Conservation (phyloP, 148 eudicot genomes). For the Nepenthes gracilis region DNA sequence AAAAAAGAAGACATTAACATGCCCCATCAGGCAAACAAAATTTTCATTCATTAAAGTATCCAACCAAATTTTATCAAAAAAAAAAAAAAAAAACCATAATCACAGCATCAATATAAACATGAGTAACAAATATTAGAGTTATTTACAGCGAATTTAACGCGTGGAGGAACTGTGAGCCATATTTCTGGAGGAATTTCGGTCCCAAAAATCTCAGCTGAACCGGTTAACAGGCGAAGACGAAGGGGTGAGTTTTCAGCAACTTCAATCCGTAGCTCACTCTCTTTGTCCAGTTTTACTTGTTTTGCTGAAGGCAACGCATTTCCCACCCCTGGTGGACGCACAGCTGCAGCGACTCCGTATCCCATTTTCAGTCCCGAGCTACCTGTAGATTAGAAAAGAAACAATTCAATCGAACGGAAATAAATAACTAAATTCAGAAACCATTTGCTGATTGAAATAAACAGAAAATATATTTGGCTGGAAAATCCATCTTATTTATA, state of each 20-base stretch:
- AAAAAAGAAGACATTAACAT: no score
- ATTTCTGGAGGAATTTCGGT: constrained; percentile 84
- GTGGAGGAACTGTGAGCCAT: constrained; percentile 82
- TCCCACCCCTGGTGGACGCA: constrained; percentile 23
- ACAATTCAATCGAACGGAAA: not conserved
- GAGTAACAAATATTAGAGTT: no score
- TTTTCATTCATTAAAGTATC: no score
- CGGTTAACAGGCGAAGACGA: constrained; percentile 49
- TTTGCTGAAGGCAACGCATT: constrained; percentile 20
- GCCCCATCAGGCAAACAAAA: no score
- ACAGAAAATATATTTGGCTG: no score
- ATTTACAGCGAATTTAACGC: constrained; percentile 83
- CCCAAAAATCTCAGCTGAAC: constrained; percentile 86
- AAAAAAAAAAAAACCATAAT: no score
- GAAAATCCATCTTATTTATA: no score
- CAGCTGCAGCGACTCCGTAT: constrained; percentile 28
- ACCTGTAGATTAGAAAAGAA: no score
- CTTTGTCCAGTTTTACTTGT: constrained; percentile 83
- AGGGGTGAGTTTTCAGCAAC: constrained; percentile 54
- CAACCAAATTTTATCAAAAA: no score
- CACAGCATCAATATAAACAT: not conserved
- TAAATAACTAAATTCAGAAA: no score
- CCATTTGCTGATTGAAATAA: no score
- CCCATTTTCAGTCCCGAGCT: constrained; percentile 19
- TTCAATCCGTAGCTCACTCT: constrained; percentile 80